These are phyloP conservation scores for Lonicera japonica DNA, from an alignment of 129 eudicot genomes.

Conservation along the genomic window DNA sequence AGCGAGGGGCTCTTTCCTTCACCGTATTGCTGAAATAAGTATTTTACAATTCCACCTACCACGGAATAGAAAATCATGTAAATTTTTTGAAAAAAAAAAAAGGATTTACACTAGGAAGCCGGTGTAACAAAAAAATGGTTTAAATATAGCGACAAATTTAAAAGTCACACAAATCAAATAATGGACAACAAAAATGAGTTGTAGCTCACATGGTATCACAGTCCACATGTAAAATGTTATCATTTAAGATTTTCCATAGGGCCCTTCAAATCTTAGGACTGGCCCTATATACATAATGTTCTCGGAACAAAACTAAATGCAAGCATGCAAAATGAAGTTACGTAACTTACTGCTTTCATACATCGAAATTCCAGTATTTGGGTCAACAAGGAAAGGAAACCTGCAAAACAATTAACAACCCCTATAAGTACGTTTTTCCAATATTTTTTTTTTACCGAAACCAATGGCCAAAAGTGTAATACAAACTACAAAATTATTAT, in stretches of 20 bases:
- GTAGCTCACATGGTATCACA: no score
- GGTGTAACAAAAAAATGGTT: background rate
- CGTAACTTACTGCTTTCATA: conserved; percentile 40
- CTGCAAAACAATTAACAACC: conserved; percentile 17
- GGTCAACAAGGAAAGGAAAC: conserved; percentile 46
- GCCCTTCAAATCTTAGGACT: no score
- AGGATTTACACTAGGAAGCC: background rate
- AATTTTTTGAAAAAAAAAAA: background rate
- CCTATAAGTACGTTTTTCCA: background rate
- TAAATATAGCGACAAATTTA: background rate
- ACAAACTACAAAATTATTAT: no score
- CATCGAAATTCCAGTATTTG: conserved; percentile 37
- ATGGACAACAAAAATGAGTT: no score
- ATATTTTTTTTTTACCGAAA: background rate
- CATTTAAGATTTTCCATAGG: no score
- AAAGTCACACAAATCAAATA: background rate
- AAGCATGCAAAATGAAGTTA: no score
- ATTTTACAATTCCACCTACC: conserved; percentile 36
- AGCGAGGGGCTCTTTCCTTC: conserved; percentile 29
- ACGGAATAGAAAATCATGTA: background rate
- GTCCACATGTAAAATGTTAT: no score
- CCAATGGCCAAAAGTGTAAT: background rate
- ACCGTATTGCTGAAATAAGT: conserved; percentile 40
- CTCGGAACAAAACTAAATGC: no score
- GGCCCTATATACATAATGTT: no score